Conservation (phyloP, 1,284 basidiomycete genomes). For the Mixia osmundae region DNA sequence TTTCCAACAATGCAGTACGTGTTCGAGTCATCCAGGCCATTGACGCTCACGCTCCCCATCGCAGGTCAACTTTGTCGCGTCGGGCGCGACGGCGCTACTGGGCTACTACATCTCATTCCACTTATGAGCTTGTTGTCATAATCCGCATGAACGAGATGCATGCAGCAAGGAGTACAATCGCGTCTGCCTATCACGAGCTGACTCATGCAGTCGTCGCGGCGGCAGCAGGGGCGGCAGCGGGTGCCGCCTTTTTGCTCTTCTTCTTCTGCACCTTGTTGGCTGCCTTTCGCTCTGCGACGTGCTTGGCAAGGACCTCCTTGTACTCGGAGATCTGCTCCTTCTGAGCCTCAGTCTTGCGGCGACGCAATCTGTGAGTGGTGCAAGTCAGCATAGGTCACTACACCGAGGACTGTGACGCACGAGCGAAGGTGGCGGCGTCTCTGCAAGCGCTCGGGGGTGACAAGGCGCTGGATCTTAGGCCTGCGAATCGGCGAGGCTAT, state of each 20-base stretch:
- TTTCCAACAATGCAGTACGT: conserved; percentile 54
- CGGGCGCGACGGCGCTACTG: too few species aligned
- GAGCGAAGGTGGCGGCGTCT: conserved; percentile 80
- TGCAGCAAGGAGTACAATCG: too few species aligned
- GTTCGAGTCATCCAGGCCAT: neutral
- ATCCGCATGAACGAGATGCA: too few species aligned
- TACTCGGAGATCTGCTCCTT: conserved; percentile 88
- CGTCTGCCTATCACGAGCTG: too few species aligned
- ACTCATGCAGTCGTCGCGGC: too few species aligned
- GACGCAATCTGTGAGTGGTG: conserved; percentile 29
- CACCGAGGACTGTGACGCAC: conserved; percentile 31
- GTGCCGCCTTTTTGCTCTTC: too few species aligned
- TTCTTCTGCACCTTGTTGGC: too few species aligned
- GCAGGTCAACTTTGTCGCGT: too few species aligned
- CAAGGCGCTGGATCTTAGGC: conserved; percentile 71
- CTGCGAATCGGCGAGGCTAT: conserved; percentile 22
- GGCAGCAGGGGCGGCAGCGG: too few species aligned
- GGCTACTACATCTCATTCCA: too few species aligned
- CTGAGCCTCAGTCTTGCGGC: conserved; percentile 66
- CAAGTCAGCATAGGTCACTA: conserved; percentile 1
- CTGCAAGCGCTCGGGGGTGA: conserved; percentile 85
- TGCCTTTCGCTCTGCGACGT: conserved; percentile 80
- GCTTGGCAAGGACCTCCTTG: conserved; percentile 71
- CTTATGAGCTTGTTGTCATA: too few species aligned
- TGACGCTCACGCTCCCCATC: too few species aligned